Percentiles rank a stretch among this genome's conserved stretches.
Evolutionary conservation across 2,329 filamentous ascomycete genomes (phyloP).

Genomic region (Alternaria angustiovoidea): DNA sequence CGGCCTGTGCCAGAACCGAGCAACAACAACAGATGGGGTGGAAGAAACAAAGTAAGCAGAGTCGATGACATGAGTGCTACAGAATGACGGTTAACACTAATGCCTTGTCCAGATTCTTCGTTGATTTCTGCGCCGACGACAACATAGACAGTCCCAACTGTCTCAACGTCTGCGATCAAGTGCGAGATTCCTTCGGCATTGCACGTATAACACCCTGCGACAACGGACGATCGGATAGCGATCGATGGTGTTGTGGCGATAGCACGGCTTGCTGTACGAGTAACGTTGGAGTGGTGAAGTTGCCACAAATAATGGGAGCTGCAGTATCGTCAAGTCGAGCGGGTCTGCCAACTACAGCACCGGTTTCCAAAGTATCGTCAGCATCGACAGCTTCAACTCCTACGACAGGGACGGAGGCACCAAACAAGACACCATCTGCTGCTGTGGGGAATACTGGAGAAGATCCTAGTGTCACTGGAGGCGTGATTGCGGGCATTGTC

Average conservation of each 20-base stretch:
- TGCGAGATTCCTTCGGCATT: neutral
- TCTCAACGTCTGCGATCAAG: neutral
- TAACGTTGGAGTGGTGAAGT: neutral
- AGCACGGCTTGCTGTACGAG: neutral
- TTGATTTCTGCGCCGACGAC: neutral
- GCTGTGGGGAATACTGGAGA: too few species aligned
- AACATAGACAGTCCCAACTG: neutral
- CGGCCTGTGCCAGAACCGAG: neutral
- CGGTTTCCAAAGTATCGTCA: neutral
- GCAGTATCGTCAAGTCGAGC: neutral
- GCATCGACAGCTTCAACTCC: neutral
- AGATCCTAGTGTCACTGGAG: too few species aligned
- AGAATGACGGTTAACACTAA: neutral
- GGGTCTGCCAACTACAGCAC: neutral
- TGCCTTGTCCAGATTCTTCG: neutral
- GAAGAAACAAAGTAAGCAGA: neutral
- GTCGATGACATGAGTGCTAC: too few species aligned
- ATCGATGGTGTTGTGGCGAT: neutral
- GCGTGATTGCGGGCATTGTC: conserved; percentile 23
- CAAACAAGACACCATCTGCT: too few species aligned
- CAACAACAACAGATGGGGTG: neutral
- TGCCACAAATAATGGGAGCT: neutral
- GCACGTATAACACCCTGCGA: neutral
- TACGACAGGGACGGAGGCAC: neutral
- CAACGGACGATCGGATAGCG: neutral